phyloP scores from a whole-genome alignment of 805 yeast genomes.

The Myxozyma monticola region DNA sequence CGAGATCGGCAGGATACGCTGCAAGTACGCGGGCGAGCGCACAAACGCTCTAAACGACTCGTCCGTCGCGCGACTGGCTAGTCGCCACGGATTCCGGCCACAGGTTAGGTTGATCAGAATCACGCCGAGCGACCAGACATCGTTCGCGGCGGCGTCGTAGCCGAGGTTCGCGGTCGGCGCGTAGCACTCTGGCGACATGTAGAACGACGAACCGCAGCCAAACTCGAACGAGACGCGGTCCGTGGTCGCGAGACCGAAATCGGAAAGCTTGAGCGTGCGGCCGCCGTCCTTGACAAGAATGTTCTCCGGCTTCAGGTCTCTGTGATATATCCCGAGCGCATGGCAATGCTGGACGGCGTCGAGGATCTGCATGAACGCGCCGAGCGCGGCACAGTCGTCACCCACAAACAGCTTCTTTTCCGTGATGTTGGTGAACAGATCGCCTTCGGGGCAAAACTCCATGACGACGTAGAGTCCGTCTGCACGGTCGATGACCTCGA shows the following conservation, averaged over 20 bases:
- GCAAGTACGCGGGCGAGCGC: slow-evolving; percentile 53
- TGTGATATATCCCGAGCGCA: slow-evolving; percentile 78
- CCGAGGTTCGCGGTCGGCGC: slow-evolving; percentile 5
- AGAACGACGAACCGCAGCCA: slow-evolving; percentile 84
- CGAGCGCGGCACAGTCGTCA: slow-evolving; percentile 51
- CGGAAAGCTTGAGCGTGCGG: slow-evolving; percentile 64
- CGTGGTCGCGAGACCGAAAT: slow-evolving; percentile 84
- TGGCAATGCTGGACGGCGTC: slow-evolving; percentile 85
- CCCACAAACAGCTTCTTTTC: slow-evolving; percentile 57
- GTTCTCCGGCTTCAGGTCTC: slow-evolving; percentile 96
- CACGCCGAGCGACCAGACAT: slow-evolving; percentile 83
- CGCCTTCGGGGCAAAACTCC: slow-evolving; percentile 87
- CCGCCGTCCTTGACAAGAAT: slow-evolving; percentile 66
- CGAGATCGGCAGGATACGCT: slow-evolving; percentile 72
- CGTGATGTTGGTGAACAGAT: slow-evolving; percentile 81
- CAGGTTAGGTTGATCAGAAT: slow-evolving; percentile 77
- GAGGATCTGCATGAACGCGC: slow-evolving; percentile 70
- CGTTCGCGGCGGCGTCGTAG: slow-evolving; percentile 56
- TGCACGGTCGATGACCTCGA: slow-evolving; percentile 65
- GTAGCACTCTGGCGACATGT: slow-evolving; percentile 71
- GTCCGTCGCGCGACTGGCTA: slow-evolving; percentile 56
- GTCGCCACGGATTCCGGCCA: slow-evolving; percentile 89
- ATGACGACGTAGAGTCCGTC: slow-evolving; percentile 61
- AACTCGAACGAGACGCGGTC: slow-evolving; percentile 63
- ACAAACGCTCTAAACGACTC: slow-evolving; percentile 65